Base-by-base conservation (phyloP, 2,329 filamentous ascomycete species). In the Monilinia vaccinii-corymbosi region DNA sequence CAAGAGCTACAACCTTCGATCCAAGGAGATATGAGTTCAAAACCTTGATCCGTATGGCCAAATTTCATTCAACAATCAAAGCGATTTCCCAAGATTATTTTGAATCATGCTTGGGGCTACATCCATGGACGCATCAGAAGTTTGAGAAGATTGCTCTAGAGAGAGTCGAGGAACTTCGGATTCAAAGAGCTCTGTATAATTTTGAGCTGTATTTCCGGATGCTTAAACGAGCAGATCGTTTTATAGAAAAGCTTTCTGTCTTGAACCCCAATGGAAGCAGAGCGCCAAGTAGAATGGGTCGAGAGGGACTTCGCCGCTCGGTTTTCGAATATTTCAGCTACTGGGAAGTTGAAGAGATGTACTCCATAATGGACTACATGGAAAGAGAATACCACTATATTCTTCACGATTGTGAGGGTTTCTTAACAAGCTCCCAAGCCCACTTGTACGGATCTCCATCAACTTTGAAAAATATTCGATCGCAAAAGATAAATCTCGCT, bases 111-210 rank as follows among this genome's bases (percentile, higher is more conserved):
- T 40, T 52, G 14, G 5, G 25, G 18, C 40, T 52, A 38, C 49
- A 40, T 40, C 49, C 49, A 23, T 28, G 34, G 34, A 40, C 34
- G 23, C 23, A 40, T 23, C 1, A 40, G 23, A 40, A n/a, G 49
- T 52, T 40, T n/a, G 34, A 31, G 34, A 40, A 52, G 16, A 40
- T 10, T 2, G 5, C 18, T n/a, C 31, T 40, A 13, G 16, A 25
- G 5, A 52, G 23, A 28, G 10, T 31, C 21, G 49, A 52, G 34
- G 13, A 6, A 11, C 49, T 52, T 52, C 23, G 34, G 18, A 40
- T 52, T 16, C 34, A 52, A 52, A 23, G 49, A 18, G 23, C 49
- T 31, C 16, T 52, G 16, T 40, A 52, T 52, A 52, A 40, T 16
- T 1, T 28, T 40, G 34, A 52, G 32, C 23, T 52, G n/a, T 52